phyloP scores from a whole-genome alignment of 352 stramenopile species.

The Plasmopara halstedii region DNA sequence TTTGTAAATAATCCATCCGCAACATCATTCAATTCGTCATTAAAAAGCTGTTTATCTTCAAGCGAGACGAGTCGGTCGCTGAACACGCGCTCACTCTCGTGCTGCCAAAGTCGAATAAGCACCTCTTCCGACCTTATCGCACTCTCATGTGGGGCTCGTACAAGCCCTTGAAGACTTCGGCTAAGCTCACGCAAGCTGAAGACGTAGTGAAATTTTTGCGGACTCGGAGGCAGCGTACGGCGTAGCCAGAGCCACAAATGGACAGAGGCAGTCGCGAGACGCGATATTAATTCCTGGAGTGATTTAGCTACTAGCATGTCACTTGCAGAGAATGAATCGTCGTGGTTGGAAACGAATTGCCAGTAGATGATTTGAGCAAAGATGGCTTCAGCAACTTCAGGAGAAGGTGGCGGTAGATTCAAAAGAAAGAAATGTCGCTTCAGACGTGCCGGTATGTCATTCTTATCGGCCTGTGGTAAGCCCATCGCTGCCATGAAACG shows the following conservation, averaged over 20 bases:
- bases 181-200: constrained; percentile 74
- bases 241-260: constrained; percentile 66
- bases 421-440: constrained; percentile 88
- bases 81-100: constrained; percentile 82
- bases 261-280: constrained; percentile 42
- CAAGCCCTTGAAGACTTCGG: constrained; percentile 72
- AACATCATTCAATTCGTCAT: constrained; percentile 42
- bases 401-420: constrained; percentile 68
- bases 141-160: constrained; percentile 48
- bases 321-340: constrained; percentile 2
- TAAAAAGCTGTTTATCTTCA: constrained; percentile 67
- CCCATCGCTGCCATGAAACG: constrained; percentile 60
- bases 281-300: constrained; percentile 36
- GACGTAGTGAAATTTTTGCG: constrained; percentile 79
- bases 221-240: constrained; percentile 57
- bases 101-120: constrained; percentile 70
- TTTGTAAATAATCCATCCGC: constrained; percentile 33
- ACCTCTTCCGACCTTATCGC: constrained; percentile 34
- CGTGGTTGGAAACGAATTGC: constrained; percentile 24
- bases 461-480: constrained; percentile 49
- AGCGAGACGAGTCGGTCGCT: constrained; percentile 59
- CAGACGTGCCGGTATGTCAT: constrained; percentile 85
- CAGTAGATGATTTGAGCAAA: constrained; percentile 77
- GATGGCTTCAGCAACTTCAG: constrained; percentile 79
- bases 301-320: constrained; percentile 25